Base-by-base conservation (phyloP, 148 eudicot genomes). In the Polygonum aviculare region DNA sequence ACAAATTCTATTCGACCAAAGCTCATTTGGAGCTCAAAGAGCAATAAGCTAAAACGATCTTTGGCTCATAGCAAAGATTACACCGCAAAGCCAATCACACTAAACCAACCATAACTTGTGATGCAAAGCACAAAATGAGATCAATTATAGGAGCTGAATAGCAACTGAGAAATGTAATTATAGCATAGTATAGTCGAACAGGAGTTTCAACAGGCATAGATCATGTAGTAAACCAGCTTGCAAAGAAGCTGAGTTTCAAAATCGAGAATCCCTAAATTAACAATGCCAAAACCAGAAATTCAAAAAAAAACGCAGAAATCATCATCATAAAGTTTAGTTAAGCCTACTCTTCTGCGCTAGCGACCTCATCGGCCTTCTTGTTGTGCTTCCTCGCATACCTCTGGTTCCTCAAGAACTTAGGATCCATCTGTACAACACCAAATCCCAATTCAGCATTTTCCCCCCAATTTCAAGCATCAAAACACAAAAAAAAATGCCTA, bases 301-400 rank as follows among this genome's bases (percentile, higher is more conserved):
- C 12, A 36, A 57, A 35, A 57, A 35, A 52, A 55, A 52, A 19
- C 49, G 63, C 12, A 15, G 5, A 35, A 2, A 36, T 7, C 47
- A 26, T 63, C 69, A 63, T 67, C 45, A 36, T 35, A 2, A 7
- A 38, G 11, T 4, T 67, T 67, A 67, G 5, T 26, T 26, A 15
- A 15, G 16, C 81, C 83, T 87, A 88, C 81, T 88, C 87, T 84
- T 90, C 87, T 19, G 67, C 90, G 54, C 84, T 63, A 15, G 87
- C 79, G 33, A 72, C 77, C 19, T 87, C 94, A 1, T 80, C 90
- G 35, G 67, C 50, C 84, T 84, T 84, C 67, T 87, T 90, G 89
- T 90, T 92, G 84, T 92, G 94, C 90, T 92, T 92, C 92, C 97
- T 88, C 10, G 97, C 97, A 22, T 90, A 88, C 97, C 97, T 92